Conservation (phyloP, 2,329 filamentous ascomycete species). For the Thelonectria blattea region DNA sequence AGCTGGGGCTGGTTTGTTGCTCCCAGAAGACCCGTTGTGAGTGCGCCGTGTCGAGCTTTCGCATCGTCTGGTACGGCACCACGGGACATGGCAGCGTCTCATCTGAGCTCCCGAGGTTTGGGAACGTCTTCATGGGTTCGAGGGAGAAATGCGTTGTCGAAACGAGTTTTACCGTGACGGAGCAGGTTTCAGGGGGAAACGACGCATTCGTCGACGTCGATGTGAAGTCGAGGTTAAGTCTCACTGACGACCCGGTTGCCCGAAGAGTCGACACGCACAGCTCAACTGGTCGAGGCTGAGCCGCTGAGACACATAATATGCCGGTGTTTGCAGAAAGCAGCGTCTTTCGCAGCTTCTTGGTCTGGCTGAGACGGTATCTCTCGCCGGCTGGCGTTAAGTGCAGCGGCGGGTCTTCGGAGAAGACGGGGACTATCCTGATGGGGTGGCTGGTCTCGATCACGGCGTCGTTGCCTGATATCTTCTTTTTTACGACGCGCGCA, state of each 20-base stretch:
- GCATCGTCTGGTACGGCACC: not conserved
- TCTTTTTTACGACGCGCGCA: not conserved
- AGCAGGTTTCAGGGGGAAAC: not conserved
- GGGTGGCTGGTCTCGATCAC: not conserved
- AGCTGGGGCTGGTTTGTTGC: not conserved
- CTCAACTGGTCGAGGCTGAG: slow-evolving; percentile 4
- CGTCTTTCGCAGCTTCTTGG: slow-evolving; percentile 2
- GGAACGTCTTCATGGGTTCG: not conserved
- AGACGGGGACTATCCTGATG: not conserved
- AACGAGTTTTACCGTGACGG: not conserved
- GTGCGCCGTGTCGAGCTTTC: not conserved
- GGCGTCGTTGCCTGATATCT: not conserved
- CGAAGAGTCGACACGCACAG: not conserved
- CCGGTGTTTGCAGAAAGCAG: not conserved
- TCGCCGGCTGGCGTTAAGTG: not conserved
- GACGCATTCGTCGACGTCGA: not conserved
- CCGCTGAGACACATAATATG: not conserved
- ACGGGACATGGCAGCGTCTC: not conserved
- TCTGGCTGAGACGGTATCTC: not conserved
- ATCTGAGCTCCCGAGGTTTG: not conserved
- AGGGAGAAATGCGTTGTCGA: slow-evolving; percentile 3
- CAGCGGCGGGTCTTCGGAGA: slow-evolving; percentile 2
- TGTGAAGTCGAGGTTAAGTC: slow-evolving; percentile 4
- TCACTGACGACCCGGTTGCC: not conserved
- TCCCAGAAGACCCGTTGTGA: not conserved